These are phyloP conservation scores for Xerocomus potaroensis DNA, from an alignment of 768 basidiomycete species.

Conservation along the genomic window DNA sequence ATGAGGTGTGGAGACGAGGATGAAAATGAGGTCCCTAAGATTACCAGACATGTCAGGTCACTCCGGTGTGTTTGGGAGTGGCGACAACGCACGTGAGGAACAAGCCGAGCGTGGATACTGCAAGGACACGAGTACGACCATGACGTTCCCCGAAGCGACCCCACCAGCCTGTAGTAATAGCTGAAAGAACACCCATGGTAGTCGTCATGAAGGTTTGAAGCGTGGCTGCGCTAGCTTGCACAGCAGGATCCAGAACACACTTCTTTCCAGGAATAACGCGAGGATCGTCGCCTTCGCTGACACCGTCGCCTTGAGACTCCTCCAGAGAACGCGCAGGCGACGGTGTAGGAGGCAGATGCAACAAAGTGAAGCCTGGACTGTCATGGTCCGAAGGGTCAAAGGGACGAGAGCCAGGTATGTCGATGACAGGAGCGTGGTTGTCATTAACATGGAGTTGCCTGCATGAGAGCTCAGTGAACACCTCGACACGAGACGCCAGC, in stretches of 20 bases:
- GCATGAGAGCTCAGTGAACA: conserved; percentile 76
- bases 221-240: conserved; percentile 64
- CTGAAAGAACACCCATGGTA: conserved; percentile 73
- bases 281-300: conserved; percentile 37
- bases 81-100: conserved; percentile 61
- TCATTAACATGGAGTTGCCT: conserved; percentile 46
- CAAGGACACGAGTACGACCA: conserved; percentile 74
- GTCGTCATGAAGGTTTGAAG: conserved; percentile 78
- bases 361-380: conserved; percentile 6
- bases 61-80: conserved; percentile 1
- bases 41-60: conserved; percentile 2
- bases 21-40: conserved; percentile 69
- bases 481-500: conserved; percentile 71
- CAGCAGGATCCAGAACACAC: conserved; percentile 48
- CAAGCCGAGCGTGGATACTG: conserved; percentile 61
- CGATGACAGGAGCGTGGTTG: conserved; percentile 30
- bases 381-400: conserved; percentile 4
- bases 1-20: conserved; percentile 68
- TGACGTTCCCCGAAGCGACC: conserved; percentile 70
- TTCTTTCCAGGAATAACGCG: conserved; percentile 33
- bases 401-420: conserved; percentile 1
- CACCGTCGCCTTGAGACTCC: conserved; percentile 24
- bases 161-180: conserved; percentile 85
- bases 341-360: conserved; percentile 11
- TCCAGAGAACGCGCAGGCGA: neutral